These are phyloP conservation scores for Psophocarpus tetragonolobus DNA, from an alignment of 306 rosid species.

Conservation along the genomic window DNA sequence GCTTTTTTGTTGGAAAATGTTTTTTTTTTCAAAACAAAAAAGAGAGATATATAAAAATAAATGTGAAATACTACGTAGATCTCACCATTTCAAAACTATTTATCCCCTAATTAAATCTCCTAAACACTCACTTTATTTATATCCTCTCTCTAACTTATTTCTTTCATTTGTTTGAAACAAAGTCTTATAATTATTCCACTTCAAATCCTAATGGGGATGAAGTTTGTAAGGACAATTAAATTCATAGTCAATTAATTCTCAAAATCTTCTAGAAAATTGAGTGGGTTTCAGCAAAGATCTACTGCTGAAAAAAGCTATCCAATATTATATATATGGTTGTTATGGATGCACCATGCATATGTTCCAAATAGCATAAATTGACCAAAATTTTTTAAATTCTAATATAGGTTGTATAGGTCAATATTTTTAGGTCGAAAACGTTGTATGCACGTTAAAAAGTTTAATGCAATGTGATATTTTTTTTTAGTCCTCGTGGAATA, in stretches of 20 bases:
- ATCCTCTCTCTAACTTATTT: too few relatives aligned
- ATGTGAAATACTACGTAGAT: too few relatives aligned
- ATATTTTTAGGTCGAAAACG: not conserved
- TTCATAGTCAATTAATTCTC: not conserved
- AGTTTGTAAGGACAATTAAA: not conserved
- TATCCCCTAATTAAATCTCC: too few relatives aligned
- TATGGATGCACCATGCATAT: not conserved
- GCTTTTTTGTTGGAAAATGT: too few relatives aligned
- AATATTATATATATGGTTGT: not conserved
- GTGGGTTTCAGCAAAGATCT: not conserved
- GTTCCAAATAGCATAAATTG: not conserved
- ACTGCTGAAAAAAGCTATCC: not conserved
- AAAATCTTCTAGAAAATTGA: not conserved
- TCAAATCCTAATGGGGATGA: too few relatives aligned
- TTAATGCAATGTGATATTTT: not conserved
- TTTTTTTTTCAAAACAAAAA: too few relatives aligned
- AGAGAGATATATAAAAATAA: too few relatives aligned
- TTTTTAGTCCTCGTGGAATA: not conserved
- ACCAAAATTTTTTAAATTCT: not conserved
- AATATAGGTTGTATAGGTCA: not conserved
- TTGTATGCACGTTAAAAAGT: conserved; percentile 6
- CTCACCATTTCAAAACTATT: too few relatives aligned
- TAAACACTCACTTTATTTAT: too few relatives aligned
- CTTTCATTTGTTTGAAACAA: too few relatives aligned
- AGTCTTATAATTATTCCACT: too few relatives aligned